Base-by-base conservation (phyloP, 371 early-diverging fungal genomes). In the Lichtheimia corymbifera region DNA sequence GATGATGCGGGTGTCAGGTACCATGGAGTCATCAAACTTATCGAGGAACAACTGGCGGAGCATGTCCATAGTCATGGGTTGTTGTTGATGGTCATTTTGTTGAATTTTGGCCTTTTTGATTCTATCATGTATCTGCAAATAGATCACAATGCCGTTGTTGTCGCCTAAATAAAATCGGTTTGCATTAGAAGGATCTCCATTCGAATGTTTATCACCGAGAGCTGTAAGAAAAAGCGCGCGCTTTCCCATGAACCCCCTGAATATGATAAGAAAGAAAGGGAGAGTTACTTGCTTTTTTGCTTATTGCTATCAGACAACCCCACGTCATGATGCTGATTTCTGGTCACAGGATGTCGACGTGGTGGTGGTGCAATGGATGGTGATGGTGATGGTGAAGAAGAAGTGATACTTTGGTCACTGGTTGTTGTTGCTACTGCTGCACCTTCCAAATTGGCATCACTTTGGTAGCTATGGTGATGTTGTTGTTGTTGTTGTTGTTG, bases 21-120 rank as follows among this genome's bases (percentile, higher is more conserved):
- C 35, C 6, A 35, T 35, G 4, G 35, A 11, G n/a, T 74, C 67
- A 24, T 70, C 70, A 58, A 83, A 86, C 30, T 77, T 75, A 55
- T 79, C 70, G 53, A 74, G 64, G 53, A 84, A 86, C 24, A 83
- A 53, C 68, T 73, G 68, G 27, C 75, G 58, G n/a, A 86, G 51
- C 9, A 62, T 72, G 5, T 67, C 61, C 20, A 76, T 64, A 9
- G 74, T 74, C 42, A 79, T 50, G 57, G 66, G 66, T 7, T 67
- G 75, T 27, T 76, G 72, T 27, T 76, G 72, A 22, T 72, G 35
- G 35, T 35, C 35, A 35, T 11, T 9, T 35, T 35, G 24, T 51
- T 43, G 28, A 18, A 43, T 71, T 41, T 59, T 62, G 3, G 76
- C 67, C 63, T 82, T 84, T 25, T 84, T 83, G 14, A 82, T 67